Conservation (phyloP, 2,329 filamentous ascomycete species). For the Stromatinia cepivora region DNA sequence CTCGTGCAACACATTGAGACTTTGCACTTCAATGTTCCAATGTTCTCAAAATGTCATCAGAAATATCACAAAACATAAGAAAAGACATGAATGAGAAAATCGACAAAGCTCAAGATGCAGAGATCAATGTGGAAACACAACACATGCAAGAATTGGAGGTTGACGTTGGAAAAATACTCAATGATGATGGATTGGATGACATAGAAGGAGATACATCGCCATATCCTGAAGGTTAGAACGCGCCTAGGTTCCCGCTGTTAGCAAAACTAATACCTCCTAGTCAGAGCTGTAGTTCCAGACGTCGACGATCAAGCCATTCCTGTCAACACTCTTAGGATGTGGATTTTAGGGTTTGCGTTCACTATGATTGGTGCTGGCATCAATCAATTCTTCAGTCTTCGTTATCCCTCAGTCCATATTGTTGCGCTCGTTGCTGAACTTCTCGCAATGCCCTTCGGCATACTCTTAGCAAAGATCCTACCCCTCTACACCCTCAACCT, state of each 20-base stretch:
- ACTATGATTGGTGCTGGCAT: slow-evolving; percentile 34
- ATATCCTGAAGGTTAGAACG: slow-evolving; percentile 57
- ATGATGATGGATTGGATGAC: slow-evolving; percentile 27
- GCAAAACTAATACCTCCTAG: slow-evolving; percentile 43
- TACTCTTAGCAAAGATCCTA: slow-evolving; percentile 45
- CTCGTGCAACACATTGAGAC: background rate
- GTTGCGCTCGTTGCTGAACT: slow-evolving; percentile 33
- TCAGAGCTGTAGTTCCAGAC: slow-evolving; percentile 58
- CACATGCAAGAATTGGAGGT: slow-evolving; percentile 31
- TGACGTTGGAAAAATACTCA: slow-evolving; percentile 25
- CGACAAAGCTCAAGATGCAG: slow-evolving; percentile 12
- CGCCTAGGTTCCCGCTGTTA: no score
- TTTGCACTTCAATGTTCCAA: no score
- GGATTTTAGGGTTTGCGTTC: slow-evolving; percentile 56
- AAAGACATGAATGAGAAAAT: slow-evolving; percentile 9
- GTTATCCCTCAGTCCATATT: slow-evolving; percentile 39
- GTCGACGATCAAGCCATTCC: slow-evolving; percentile 65
- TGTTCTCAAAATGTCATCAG: slow-evolving; percentile 6
- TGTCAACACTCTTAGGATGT: slow-evolving; percentile 66
- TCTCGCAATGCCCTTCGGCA: slow-evolving; percentile 31
- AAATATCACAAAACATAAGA: background rate
- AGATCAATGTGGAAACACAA: slow-evolving; percentile 24
- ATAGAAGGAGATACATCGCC: slow-evolving; percentile 43
- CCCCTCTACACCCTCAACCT: slow-evolving; percentile 28
- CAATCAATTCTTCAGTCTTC: slow-evolving; percentile 36